A percentile compares a stretch with the other conserved stretches of the same genome.
These are phyloP conservation scores for Colletotrichum navitas DNA, from an alignment of 2,329 filamentous ascomycete species.

Conservation along the genomic window DNA sequence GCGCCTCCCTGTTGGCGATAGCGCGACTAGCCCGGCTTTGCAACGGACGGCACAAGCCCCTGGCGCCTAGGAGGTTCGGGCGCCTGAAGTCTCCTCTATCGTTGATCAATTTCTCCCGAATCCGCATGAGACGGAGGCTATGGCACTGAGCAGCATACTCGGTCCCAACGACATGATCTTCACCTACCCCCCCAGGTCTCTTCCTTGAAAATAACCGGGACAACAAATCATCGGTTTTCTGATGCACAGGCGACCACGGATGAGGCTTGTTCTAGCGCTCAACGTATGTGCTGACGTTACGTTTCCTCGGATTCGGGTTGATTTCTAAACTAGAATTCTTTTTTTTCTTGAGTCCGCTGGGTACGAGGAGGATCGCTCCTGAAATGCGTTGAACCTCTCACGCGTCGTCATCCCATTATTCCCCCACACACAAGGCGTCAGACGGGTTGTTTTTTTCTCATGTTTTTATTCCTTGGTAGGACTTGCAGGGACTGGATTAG, in stretches of 20 bases:
- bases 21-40: slow-evolving; percentile 39
- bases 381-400: slow-evolving; percentile 4
- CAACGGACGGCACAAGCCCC: slow-evolving; percentile 50
- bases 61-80: slow-evolving; percentile 46
- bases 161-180: not conserved
- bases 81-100: not conserved
- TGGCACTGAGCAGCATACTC: not conserved
- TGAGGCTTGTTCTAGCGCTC: not conserved
- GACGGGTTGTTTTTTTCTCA: slow-evolving; percentile 7
- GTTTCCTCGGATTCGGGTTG: not conserved
- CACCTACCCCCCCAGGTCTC: not conserved
- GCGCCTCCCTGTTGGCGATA: slow-evolving; percentile 56
- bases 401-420: slow-evolving; percentile 32
- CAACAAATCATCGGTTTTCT: not conserved
- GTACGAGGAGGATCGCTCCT: slow-evolving; percentile 9
- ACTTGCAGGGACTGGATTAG: slow-evolving; percentile 20
- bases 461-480: slow-evolving; percentile 17
- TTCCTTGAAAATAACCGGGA: not conserved
- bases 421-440: slow-evolving; percentile 31
- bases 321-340: slow-evolving; percentile 11
- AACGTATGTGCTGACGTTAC: not conserved
- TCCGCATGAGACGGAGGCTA: not conserved
- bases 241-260: not conserved
- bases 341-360: not conserved
- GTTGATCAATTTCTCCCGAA: not conserved